Percentiles rank a stretch among this genome's conserved stretches.
Conservation (phyloP, 1,284 basidiomycete genomes). For the Marasmius oreades region DNA sequence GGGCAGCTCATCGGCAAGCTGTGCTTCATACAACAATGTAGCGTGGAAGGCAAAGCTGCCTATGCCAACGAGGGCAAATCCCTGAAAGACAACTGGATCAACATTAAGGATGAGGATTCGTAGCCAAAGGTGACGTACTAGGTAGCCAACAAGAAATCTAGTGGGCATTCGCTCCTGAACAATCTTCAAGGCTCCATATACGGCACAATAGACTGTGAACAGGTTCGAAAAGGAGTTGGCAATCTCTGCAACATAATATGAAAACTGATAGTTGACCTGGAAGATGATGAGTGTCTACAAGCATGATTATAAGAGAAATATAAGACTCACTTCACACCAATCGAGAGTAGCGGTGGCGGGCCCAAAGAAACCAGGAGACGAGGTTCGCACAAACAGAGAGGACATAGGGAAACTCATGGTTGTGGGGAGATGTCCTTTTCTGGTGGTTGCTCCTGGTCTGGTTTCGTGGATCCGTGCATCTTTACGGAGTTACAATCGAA, state of each 20-base stretch:
- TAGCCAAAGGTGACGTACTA: constrained; percentile 32
- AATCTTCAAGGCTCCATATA: constrained; percentile 39
- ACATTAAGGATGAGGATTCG: not conserved
- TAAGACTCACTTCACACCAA: constrained; percentile 2
- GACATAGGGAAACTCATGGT: not conserved
- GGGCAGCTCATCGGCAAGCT: constrained; percentile 67
- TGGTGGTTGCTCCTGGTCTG: not conserved
- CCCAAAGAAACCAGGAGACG: not conserved
- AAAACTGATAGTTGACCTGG: constrained; percentile 69
- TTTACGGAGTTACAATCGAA: not conserved
- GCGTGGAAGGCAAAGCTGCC: constrained; percentile 70
- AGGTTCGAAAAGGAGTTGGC: constrained; percentile 65
- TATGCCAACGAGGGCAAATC: constrained; percentile 55
- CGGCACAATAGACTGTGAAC: constrained; percentile 47
- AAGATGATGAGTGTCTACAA: not conserved
- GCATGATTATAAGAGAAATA: too few relatives aligned
- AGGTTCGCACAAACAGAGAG: not conserved
- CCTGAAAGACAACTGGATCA: constrained; percentile 31
- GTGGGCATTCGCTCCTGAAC: constrained; percentile 40
- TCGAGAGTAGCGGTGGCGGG: not conserved
- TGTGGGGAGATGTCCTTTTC: not conserved
- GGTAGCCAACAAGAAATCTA: constrained; percentile 48
- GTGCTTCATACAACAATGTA: constrained; percentile 62
- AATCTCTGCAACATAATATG: constrained; percentile 63
- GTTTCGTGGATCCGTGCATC: not conserved